Base-by-base conservation (phyloP, 495 filamentous ascomycete species). In the Tetracladium marchalianum region DNA sequence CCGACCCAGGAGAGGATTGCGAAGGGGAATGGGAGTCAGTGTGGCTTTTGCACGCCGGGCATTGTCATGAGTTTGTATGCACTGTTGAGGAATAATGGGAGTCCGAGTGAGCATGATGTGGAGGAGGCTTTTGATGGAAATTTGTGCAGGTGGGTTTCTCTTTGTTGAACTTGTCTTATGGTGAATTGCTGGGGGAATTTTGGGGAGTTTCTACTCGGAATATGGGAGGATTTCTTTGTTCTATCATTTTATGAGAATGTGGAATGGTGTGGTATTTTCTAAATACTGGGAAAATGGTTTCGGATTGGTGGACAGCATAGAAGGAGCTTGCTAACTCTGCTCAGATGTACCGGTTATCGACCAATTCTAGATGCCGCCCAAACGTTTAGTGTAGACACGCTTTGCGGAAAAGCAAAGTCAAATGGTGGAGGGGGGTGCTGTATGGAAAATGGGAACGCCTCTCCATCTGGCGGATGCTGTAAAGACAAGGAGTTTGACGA, bases 1-100 rank as follows among this genome's bases (percentile, higher is more conserved):
- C 86, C 92, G 3, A 70, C 84, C 1, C 92, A 98, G 64, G 90
- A 98, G 65, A 78, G 92, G 37, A 84, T 98, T 49, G 89, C 89
- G 16, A 82, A 81, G 62, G 63, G 71, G 35, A 74, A 83, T 57
- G 80, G 80, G 31, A 79, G 74, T 33, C 80, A 84, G 62, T 84
- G 78, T 56, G 79, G 75, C 9, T 98, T 98, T 60, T 98, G 92
- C 59, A 97, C 92, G 5, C 92, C 90, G 4, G 92, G 92, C 8
- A 98, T 98, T 62, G 90, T 96, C 43, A 97, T 98, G 92, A 88
- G 84, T 57, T 64, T 90, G 22, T 90, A 90, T 61, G 85, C 90
- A 12, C 72, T 95, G 43, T 68, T 93, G 39, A 73, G 84, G 48
- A 95, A 90, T 59, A 78, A 82, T 57, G 65, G 70, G 18, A 72